Evolutionary conservation across 164 flowering plant species (phyloP).

Genomic region (Annona squamosa): DNA sequence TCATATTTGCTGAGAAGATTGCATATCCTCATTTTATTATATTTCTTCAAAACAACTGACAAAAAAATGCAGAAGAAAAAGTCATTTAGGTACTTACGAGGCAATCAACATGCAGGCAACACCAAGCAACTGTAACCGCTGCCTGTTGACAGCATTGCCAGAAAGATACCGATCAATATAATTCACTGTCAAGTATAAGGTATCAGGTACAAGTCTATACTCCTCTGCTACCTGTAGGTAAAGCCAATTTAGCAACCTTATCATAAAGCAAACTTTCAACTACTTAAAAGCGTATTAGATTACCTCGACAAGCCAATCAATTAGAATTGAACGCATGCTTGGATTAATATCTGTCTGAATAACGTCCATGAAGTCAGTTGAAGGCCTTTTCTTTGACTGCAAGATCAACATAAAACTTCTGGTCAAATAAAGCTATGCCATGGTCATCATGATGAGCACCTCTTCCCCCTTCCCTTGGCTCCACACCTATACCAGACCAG

Average conservation of each 20-base stretch:
- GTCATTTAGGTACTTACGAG: constrained; percentile 45
- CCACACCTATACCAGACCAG: not conserved
- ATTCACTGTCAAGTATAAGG: constrained; percentile 82
- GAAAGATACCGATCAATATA: constrained; percentile 94
- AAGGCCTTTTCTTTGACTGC: constrained; percentile 84
- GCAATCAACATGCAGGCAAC: constrained; percentile 99
- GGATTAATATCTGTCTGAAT: constrained; percentile 80
- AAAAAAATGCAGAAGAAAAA: not conserved
- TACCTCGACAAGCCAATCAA: constrained; percentile 99
- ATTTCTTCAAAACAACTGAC: not conserved
- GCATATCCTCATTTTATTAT: not conserved
- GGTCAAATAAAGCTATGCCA: not conserved
- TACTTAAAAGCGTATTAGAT: not conserved
- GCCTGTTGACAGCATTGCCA: constrained; percentile 70
- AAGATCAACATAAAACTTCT: constrained; percentile 1
- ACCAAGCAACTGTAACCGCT: constrained; percentile 81
- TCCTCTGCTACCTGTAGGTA: constrained; percentile 82
- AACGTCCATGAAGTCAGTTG: constrained; percentile 76
- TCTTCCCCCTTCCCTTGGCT: too few relatives aligned
- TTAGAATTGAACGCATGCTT: constrained; percentile 83
- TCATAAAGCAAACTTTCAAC: not conserved
- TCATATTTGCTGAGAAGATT: constrained; percentile 71
- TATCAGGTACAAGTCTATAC: constrained; percentile 93
- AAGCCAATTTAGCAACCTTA: not conserved
- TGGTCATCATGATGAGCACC: too few relatives aligned